Conservation (phyloP, 805 yeast species). For the Maudiozyma serrabonitensis region DNA sequence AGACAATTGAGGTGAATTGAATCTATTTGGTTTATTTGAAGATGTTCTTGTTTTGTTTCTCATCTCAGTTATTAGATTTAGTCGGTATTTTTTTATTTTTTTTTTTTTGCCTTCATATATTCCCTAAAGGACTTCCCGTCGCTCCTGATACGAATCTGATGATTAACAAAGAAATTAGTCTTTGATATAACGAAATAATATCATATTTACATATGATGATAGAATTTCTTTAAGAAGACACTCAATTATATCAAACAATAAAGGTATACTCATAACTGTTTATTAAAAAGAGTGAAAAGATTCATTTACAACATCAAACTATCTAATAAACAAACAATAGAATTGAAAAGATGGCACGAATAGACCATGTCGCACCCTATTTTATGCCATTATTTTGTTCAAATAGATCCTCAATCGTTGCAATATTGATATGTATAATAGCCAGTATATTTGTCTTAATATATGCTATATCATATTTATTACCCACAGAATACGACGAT, state of each 20-base stretch:
- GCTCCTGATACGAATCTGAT: not conserved
- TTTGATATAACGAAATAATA: too few relatives aligned
- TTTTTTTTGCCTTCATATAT: not conserved
- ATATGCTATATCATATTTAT: constrained; percentile 15
- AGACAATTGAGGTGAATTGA: too few relatives aligned
- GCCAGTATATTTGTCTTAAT: constrained; percentile 11
- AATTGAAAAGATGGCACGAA: constrained; percentile 18
- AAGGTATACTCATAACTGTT: too few relatives aligned
- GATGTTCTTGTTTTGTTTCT: too few relatives aligned
- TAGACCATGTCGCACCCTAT: constrained; percentile 24
- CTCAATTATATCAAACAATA: too few relatives aligned
- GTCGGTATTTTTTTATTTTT: not conserved
- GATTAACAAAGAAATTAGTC: too few relatives aligned
- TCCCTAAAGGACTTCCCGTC: not conserved
- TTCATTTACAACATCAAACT: not conserved
- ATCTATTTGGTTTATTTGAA: too few relatives aligned
- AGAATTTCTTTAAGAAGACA: too few relatives aligned
- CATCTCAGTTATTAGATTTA: too few relatives aligned
- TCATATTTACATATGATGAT: too few relatives aligned
- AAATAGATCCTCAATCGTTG: constrained; percentile 17
- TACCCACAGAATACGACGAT: constrained; percentile 18
- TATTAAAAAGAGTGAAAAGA: too few relatives aligned
- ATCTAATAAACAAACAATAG: not conserved
- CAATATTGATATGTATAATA: constrained; percentile 8
- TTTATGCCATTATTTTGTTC: constrained; percentile 30